A percentile compares a stretch with the other conserved stretches of the same genome.
phyloP scores from a whole-genome alignment of 2,329 filamentous ascomycete species.

The Sporothrix humicola region DNA sequence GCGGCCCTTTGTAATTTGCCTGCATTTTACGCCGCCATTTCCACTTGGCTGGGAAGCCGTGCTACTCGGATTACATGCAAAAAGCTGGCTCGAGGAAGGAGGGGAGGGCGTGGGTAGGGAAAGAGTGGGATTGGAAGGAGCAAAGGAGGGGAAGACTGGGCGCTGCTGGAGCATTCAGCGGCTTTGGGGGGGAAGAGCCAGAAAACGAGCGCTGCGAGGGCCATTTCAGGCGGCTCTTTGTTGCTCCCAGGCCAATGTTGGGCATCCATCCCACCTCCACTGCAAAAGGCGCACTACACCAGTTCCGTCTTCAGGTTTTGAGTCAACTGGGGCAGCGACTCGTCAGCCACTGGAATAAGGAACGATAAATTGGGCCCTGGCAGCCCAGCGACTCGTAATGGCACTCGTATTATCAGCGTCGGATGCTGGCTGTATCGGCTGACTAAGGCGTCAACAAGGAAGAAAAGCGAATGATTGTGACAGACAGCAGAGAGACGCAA shows the following conservation, averaged over 20 bases:
- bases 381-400: not conserved
- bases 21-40: constrained; percentile 19
- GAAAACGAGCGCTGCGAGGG: constrained; percentile 5
- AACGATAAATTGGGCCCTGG: constrained; percentile 6
- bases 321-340: constrained; percentile 28
- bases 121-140: constrained; percentile 22
- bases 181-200: constrained; percentile 17
- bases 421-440: constrained; percentile 4
- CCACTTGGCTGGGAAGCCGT: not conserved
- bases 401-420: constrained; percentile 1
- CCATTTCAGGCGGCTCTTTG: not conserved
- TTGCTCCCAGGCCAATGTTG: constrained; percentile 13
- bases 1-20: constrained; percentile 12
- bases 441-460: not conserved
- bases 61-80: not conserved
- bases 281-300: constrained; percentile 30
- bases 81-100: constrained; percentile 25
- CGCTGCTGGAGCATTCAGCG: not conserved
- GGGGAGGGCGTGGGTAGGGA: constrained; percentile 27
- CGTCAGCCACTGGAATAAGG: constrained; percentile 13
- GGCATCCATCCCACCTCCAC: constrained; percentile 26
- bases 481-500: not conserved
- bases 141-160: constrained; percentile 27
- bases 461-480: not conserved
- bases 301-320: constrained; percentile 27